A percentile compares a stretch with the other conserved stretches of the same genome.
phyloP scores from a whole-genome alignment of 805 yeast species.

The Diddensiella caesifluorescens region DNA sequence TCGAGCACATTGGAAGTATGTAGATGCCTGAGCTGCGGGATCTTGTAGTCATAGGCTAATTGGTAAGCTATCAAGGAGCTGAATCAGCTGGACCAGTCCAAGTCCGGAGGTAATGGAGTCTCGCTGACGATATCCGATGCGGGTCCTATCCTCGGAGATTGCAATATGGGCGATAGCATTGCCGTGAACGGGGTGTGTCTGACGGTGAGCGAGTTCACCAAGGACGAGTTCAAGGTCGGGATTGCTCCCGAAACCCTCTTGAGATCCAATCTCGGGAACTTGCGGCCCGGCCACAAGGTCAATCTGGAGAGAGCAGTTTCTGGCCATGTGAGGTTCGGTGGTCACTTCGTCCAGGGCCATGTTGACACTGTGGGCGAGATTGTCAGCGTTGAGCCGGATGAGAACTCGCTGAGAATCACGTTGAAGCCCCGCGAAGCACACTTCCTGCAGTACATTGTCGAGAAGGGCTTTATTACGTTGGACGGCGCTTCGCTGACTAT shows the following conservation, averaged over 20 bases:
- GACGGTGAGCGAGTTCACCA: slow-evolving; percentile 77
- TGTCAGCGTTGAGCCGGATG: slow-evolving; percentile 48
- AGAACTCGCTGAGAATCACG: slow-evolving; percentile 69
- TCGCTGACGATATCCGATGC: slow-evolving; percentile 64
- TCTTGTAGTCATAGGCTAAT: slow-evolving; percentile 24
- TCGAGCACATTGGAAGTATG: slow-evolving; percentile 69
- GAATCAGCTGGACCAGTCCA: slow-evolving; percentile 41
- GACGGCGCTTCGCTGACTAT: slow-evolving; percentile 94
- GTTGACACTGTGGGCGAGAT: slow-evolving; percentile 83
- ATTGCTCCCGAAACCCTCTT: slow-evolving; percentile 87
- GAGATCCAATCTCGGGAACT: slow-evolving; percentile 66
- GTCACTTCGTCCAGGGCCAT: slow-evolving; percentile 97
- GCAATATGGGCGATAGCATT: slow-evolving; percentile 90
- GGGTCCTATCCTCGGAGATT: slow-evolving; percentile 60
- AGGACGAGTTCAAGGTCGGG: slow-evolving; percentile 74
- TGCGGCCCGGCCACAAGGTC: slow-evolving; percentile 56
- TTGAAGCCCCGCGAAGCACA: slow-evolving; percentile 63
- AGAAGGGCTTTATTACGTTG: slow-evolving; percentile 87
- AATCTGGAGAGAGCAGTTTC: slow-evolving; percentile 90
- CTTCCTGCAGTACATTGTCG: slow-evolving; percentile 69
- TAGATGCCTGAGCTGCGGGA: slow-evolving; percentile 8
- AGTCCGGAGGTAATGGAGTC: slow-evolving; percentile 67
- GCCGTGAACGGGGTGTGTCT: slow-evolving; percentile 85
- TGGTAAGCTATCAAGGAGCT: slow-evolving; percentile 41
- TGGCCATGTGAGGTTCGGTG: slow-evolving; percentile 82